phyloP scores from a whole-genome alignment of 2,329 filamentous ascomycete species.

The Pseudogymnoascus sp. region DNA sequence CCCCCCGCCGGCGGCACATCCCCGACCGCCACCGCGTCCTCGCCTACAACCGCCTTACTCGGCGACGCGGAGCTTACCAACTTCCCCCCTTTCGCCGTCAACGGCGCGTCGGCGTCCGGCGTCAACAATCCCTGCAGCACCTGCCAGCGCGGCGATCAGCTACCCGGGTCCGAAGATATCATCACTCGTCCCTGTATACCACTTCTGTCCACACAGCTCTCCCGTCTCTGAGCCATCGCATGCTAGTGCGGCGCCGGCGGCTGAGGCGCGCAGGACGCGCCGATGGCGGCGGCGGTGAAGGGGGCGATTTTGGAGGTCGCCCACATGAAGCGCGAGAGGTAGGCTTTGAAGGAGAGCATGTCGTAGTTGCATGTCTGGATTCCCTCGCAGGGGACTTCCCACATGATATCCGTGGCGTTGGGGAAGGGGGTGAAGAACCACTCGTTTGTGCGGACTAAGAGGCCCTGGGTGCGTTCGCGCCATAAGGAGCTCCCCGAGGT shows the following conservation, averaged over 20 bases:
- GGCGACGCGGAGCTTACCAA: not conserved
- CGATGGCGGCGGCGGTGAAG: constrained; percentile 43
- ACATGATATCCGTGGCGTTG: constrained; percentile 55
- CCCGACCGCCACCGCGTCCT: not conserved
- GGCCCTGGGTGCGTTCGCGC: constrained; percentile 44
- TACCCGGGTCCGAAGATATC: constrained; percentile 51
- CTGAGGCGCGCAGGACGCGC: constrained; percentile 43
- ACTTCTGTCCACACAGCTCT: constrained; percentile 53
- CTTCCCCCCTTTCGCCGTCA: constrained; percentile 13
- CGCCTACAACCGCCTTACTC: not conserved
- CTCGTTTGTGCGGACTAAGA: constrained; percentile 44
- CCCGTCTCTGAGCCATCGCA: constrained; percentile 51
- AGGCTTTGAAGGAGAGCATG: constrained; percentile 63
- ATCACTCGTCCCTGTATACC: constrained; percentile 54
- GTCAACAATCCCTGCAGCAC: constrained; percentile 54
- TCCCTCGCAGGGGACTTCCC: constrained; percentile 59
- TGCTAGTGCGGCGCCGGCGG: constrained; percentile 47
- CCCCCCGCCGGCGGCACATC: not conserved
- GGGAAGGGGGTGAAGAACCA: constrained; percentile 47
- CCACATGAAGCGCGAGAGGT: constrained; percentile 59
- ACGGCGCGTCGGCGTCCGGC: constrained; percentile 36
- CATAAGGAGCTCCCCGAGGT: constrained; percentile 47
- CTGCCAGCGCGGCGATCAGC: constrained; percentile 60
- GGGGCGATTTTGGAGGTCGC: constrained; percentile 51
- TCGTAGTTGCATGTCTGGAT: constrained; percentile 52